Conservation (phyloP, 2,329 filamentous ascomycete species). For the Clonostachys rhizophaga region DNA sequence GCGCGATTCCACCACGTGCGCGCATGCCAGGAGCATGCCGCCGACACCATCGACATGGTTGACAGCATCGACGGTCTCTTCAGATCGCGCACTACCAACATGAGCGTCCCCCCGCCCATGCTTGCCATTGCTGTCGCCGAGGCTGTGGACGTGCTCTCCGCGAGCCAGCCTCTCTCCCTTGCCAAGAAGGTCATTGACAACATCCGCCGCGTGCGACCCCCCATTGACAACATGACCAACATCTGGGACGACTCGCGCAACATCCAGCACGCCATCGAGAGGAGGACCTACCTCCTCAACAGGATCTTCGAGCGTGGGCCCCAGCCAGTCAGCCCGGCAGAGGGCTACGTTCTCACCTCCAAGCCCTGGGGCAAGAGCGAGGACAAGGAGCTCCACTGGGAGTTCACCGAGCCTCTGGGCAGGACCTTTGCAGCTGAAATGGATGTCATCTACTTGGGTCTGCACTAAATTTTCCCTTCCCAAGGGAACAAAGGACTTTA, state of each 20-base stretch:
- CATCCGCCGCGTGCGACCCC: conserved; percentile 45
- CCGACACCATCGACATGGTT: conserved; percentile 42
- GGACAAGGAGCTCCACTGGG: conserved; percentile 22
- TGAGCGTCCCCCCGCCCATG: conserved; percentile 52
- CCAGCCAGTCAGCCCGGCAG: conserved; percentile 14
- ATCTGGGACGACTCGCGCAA: conserved; percentile 56
- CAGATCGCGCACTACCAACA: conserved; percentile 17
- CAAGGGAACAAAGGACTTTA: too few species aligned
- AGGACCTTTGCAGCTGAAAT: conserved; percentile 26
- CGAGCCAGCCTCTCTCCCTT: conserved; percentile 47
- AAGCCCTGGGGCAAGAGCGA: conserved; percentile 16
- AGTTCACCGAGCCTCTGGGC: conserved; percentile 26
- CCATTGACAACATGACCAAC: conserved; percentile 48
- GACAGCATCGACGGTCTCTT: conserved; percentile 31
- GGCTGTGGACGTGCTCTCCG: conserved; percentile 62
- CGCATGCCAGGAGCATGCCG: conserved; percentile 45
- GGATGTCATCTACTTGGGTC: conserved; percentile 25
- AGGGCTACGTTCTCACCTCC: conserved; percentile 21
- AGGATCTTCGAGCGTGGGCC: not conserved
- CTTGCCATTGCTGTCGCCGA: conserved; percentile 57
- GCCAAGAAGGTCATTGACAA: conserved; percentile 47
- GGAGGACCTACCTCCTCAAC: conserved; percentile 23
- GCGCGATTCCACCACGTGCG: conserved; percentile 38
- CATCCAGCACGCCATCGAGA: conserved; percentile 42
- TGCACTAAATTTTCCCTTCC: too few species aligned